Evolutionary conservation across 2,329 filamentous ascomycete genomes (phyloP), one percentile per base, ranked within the genome.

Genomic region (Fusarium duplospermum): DNA sequence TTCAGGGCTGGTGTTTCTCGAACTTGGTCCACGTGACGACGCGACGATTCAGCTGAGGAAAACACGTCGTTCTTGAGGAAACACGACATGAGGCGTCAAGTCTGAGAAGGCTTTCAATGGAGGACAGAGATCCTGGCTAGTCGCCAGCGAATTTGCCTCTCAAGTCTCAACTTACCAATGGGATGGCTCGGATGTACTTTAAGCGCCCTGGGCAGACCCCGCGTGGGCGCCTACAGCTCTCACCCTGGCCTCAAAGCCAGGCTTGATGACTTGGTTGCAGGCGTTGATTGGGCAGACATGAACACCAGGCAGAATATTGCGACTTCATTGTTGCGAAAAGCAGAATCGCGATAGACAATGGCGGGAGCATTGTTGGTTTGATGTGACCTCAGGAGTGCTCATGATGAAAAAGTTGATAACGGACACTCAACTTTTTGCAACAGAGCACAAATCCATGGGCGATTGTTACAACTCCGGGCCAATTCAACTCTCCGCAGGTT

Each of bases 221-320:
- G 62, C 66, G 72, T 64, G 60, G 61, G 72, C 72, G 72, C 72
- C 66, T 75, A 71, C 63, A 64, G 52, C 47, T 70, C 24, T 62
- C 65, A 58, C 57, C 47, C 35, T 50, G 64, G 47, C 66, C 66
- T 64, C 52, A 57, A 36, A 59, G 56, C 50, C 35, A 59, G 60
- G 45, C 35, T 64, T 27, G 20, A 69, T 66, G 65, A 59, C 62
- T 66, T 67, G 68, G 57, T 64, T 52, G 27, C 20, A 31, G 33
- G 9, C 40, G 42, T 11, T 70, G 72, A 75, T 74, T 74, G 72
- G 47, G 47, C 27, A n/a, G 72, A 9, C 20, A 45, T 54, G 35
- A 31, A 11, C 22, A 31, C 33, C 27, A 56, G 36, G 54, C 59
- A 74, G 36, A 38, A 59, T 24, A 38, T 47, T 22, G 45, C 20